Conservation (phyloP, 495 filamentous ascomycete species). For the Cryomyces antarcticus region DNA sequence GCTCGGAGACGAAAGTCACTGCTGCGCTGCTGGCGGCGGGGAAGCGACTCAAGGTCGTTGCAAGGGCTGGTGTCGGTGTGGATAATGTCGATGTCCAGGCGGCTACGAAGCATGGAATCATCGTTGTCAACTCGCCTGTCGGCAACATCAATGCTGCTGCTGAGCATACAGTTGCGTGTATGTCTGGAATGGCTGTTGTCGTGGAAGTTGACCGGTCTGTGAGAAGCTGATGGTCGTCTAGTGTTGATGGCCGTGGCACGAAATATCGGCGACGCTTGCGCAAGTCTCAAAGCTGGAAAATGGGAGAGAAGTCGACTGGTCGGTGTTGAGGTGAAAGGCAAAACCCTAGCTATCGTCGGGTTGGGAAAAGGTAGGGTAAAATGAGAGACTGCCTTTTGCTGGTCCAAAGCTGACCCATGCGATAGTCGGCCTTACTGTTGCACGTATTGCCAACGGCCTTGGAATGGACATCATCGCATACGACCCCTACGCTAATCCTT, state of each 20-base stretch:
- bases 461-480: constrained; percentile 46
- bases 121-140: constrained; percentile 48
- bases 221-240: neutral
- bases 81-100: constrained; percentile 53
- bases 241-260: constrained; percentile 44
- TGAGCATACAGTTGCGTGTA: constrained; percentile 40
- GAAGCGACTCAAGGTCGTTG: constrained; percentile 45
- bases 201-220: neutral
- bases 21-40: constrained; percentile 35
- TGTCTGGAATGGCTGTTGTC: neutral
- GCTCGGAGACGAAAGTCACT: constrained; percentile 50
- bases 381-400: neutral
- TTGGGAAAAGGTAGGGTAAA: constrained; percentile 35
- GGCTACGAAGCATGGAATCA: constrained; percentile 43
- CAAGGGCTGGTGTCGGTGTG: constrained; percentile 52
- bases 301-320: constrained; percentile 53
- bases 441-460: constrained; percentile 43
- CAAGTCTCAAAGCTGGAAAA: constrained; percentile 34
- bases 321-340: constrained; percentile 49
- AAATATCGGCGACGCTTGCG: constrained; percentile 39
- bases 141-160: constrained; percentile 56
- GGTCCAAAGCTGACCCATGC: neutral
- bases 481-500: constrained; percentile 45
- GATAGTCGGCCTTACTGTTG: constrained; percentile 47
- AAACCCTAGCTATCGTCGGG: constrained; percentile 46